Percentiles rank a stretch among this genome's conserved stretches.
Evolutionary conservation across 495 filamentous ascomycete genomes (phyloP).

Genomic region (Hamigera avellanea): DNA sequence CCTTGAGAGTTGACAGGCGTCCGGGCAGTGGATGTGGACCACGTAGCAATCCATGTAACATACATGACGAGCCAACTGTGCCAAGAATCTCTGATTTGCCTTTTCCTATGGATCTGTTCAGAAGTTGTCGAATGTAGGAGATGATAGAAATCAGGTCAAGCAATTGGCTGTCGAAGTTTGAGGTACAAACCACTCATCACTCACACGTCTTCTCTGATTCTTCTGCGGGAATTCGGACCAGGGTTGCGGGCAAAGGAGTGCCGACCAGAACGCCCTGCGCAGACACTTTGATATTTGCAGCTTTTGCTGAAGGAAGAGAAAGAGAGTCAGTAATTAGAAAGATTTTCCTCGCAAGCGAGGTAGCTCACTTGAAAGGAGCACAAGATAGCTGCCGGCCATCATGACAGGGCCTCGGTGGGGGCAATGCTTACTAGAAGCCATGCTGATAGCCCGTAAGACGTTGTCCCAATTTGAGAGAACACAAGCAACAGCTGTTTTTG

Average conservation of each 20-base stretch:
- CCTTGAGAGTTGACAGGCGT: too few species aligned
- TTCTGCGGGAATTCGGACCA: conserved; percentile 29
- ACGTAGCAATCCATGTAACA: too few species aligned
- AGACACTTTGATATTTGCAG: neutral
- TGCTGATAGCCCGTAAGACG: conserved; percentile 83
- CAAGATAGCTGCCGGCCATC: too few species aligned
- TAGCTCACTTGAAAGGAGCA: neutral
- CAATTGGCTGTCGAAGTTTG: neutral
- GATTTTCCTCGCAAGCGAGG: too few species aligned
- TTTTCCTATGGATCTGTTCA: too few species aligned
- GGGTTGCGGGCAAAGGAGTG: conserved; percentile 21
- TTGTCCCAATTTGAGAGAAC: conserved; percentile 95
- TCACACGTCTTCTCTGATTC: conserved; percentile 11
- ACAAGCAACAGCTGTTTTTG: conserved; percentile 63
- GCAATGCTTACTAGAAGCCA: conserved; percentile 73
- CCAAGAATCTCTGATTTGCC: too few species aligned
- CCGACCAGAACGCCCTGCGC: conserved; percentile 4
- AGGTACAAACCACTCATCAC: conserved; percentile 4
- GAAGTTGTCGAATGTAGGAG: too few species aligned
- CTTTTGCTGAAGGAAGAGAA: conserved; percentile 6
- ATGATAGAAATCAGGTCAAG: too few species aligned
- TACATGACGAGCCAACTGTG: too few species aligned
- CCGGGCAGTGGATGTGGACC: too few species aligned
- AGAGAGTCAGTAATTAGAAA: conserved; percentile 1
- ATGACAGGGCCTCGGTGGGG: neutral